phyloP scores from a whole-genome alignment of 2,329 filamentous ascomycete species.

The Sporothrix inflata region DNA sequence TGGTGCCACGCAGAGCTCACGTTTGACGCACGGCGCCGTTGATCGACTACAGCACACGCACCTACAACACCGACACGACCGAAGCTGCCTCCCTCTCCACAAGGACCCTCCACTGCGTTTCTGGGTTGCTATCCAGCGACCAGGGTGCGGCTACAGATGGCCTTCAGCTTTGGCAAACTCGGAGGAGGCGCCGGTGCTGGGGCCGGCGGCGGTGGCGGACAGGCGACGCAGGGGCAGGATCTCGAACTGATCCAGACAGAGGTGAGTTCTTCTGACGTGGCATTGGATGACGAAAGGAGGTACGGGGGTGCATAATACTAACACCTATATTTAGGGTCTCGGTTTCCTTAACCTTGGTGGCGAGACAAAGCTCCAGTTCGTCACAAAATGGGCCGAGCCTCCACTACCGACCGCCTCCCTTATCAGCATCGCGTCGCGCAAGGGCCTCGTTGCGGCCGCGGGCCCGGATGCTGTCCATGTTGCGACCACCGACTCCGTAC shows the following conservation, averaged over 20 bases:
- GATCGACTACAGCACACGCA: neutral
- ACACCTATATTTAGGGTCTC: slow-evolving; percentile 59
- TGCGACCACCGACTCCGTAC: slow-evolving; percentile 74
- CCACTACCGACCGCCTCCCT: slow-evolving; percentile 81
- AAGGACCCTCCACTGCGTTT: slow-evolving; percentile 26
- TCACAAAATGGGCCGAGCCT: slow-evolving; percentile 74
- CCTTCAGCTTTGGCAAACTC: slow-evolving; percentile 63
- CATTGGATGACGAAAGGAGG: too few species aligned
- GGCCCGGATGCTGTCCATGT: slow-evolving; percentile 79
- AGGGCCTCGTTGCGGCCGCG: slow-evolving; percentile 83
- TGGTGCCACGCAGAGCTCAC: slow-evolving; percentile 2
- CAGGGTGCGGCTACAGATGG: slow-evolving; percentile 51
- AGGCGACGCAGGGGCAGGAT: slow-evolving; percentile 59
- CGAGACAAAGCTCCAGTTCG: slow-evolving; percentile 81
- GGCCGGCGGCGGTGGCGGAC: slow-evolving; percentile 45
- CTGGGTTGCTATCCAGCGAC: slow-evolving; percentile 27
- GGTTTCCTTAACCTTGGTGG: slow-evolving; percentile 81
- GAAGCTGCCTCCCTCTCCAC: slow-evolving; percentile 22
- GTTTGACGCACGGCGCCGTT: neutral
- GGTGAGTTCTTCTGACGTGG: too few species aligned
- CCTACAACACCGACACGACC: neutral
- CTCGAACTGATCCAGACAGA: slow-evolving; percentile 82
- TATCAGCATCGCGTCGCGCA: slow-evolving; percentile 77
- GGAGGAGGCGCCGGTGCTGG: slow-evolving; percentile 50
- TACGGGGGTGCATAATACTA: too few species aligned